A percentile compares a stretch with the other conserved stretches of the same genome.
Conservation (phyloP, 805 yeast species). For the Starmerella powellii region DNA sequence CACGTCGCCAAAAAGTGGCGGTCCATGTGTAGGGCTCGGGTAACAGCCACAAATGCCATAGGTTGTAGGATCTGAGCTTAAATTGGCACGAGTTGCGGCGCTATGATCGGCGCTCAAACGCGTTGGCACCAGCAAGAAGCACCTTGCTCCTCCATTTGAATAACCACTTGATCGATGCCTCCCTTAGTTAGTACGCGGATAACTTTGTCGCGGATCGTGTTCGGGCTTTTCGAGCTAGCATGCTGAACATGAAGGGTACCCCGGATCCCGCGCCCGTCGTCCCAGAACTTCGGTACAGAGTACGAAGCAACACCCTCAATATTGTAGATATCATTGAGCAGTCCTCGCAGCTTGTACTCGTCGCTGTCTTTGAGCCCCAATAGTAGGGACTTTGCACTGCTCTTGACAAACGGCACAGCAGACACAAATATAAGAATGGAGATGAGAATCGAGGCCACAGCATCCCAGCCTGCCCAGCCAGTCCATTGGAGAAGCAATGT, state of each 20-base stretch:
- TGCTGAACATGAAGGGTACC: slow-evolving; percentile 81
- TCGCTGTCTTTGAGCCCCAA: slow-evolving; percentile 47
- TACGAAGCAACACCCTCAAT: slow-evolving; percentile 75
- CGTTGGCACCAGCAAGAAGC: slow-evolving; percentile 58
- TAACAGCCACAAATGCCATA: background rate
- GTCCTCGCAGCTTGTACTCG: slow-evolving; percentile 51
- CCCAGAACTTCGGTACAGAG: slow-evolving; percentile 89
- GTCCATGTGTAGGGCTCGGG: background rate
- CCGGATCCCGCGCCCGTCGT: slow-evolving; percentile 39
- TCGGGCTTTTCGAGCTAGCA: slow-evolving; percentile 49
- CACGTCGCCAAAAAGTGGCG: background rate
- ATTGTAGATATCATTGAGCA: slow-evolving; percentile 53
- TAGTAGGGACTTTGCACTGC: slow-evolving; percentile 64
- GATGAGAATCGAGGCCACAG: slow-evolving; percentile 79
- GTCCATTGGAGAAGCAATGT: slow-evolving; percentile 64
- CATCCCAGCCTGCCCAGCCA: slow-evolving; percentile 75
- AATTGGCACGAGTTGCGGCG: too few species aligned
- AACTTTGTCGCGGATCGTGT: slow-evolving; percentile 48
- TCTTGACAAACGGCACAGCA: slow-evolving; percentile 69
- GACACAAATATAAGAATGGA: slow-evolving; percentile 69
- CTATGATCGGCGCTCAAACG: too few species aligned
- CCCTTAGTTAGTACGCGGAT: slow-evolving; percentile 41
- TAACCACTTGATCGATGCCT: slow-evolving; percentile 42
- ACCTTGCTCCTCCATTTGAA: slow-evolving; percentile 56
- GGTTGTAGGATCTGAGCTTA: too few species aligned